These are phyloP conservation scores for Hanseniaspora hatyaiensis DNA, from an alignment of 805 yeast species.

Conservation along the genomic window DNA sequence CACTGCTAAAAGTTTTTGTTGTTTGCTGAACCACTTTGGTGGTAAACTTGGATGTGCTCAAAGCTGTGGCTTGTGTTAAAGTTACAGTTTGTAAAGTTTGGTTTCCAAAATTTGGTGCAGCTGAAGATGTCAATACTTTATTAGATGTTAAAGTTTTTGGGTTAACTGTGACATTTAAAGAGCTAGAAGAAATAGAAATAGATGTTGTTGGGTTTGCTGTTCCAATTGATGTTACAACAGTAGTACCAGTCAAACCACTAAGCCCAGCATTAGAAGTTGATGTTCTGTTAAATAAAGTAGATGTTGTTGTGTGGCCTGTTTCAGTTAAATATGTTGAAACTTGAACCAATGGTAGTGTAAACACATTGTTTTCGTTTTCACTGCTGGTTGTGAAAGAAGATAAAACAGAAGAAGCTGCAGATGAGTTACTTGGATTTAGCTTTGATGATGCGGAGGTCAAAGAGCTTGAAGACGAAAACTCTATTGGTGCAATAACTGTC, in stretches of 20 bases:
- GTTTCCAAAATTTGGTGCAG: conserved; percentile 17
- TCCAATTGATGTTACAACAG: conserved; percentile 26
- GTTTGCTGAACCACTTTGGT: conserved; percentile 8
- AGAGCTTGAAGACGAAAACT: neutral
- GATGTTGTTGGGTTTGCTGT: conserved; percentile 29
- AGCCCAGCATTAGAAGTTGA: conserved; percentile 16
- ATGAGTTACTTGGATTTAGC: too few species aligned
- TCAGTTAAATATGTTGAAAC: conserved; percentile 17
- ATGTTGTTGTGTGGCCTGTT: conserved; percentile 21
- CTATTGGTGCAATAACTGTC: neutral
- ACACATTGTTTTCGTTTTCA: neutral
- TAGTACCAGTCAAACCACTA: conserved; percentile 23
- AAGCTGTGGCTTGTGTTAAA: conserved; percentile 14
- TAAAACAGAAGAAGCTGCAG: conserved; percentile 11
- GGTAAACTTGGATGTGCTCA: conserved; percentile 10
- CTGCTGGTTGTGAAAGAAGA: neutral
- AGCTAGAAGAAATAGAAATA: conserved; percentile 24
- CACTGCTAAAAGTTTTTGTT: conserved; percentile 15
- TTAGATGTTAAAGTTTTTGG: conserved; percentile 27
- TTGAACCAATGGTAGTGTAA: neutral
- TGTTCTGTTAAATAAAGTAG: conserved; percentile 18
- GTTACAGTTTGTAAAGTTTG: conserved; percentile 14
- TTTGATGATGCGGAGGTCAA: too few species aligned
- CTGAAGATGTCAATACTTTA: conserved; percentile 16
- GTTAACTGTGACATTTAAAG: conserved; percentile 24